A percentile compares a stretch with the other conserved stretches of the same genome.
Evolutionary conservation across 192 early-diverging fungal species (phyloP).

Genomic region (Coemansia sp.): DNA sequence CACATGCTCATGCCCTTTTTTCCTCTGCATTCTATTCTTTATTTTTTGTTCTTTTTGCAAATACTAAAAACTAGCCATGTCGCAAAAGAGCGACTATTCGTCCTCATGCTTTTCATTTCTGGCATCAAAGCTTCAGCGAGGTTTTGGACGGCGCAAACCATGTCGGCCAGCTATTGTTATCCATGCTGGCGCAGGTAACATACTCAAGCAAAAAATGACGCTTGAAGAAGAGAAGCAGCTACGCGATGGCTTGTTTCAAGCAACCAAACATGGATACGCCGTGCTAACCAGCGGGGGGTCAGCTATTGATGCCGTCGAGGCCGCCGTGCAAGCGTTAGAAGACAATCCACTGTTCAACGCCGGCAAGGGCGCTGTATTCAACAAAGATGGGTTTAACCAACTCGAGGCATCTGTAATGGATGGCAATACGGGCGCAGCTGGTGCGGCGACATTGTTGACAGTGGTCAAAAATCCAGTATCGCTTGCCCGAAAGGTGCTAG

Average conservation of each 20-base stretch:
- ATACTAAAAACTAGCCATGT: too few relatives aligned
- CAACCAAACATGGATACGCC: slow-evolving; percentile 16
- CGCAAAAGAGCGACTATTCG: too few relatives aligned
- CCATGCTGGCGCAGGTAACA: slow-evolving; percentile 27
- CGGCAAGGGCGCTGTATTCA: slow-evolving; percentile 32
- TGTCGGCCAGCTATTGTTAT: slow-evolving; percentile 14
- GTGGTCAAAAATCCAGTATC: slow-evolving; percentile 29
- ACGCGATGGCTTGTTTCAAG: slow-evolving; percentile 12
- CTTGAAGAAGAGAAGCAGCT: slow-evolving; percentile 14
- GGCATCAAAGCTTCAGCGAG: background rate
- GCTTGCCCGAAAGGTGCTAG: slow-evolving; percentile 41
- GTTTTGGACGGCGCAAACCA: background rate
- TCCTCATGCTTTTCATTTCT: background rate
- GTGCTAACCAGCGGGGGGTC: slow-evolving; percentile 15
- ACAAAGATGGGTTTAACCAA: slow-evolving; percentile 24
- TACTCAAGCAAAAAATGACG: slow-evolving; percentile 27
- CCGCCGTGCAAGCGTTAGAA: slow-evolving; percentile 38
- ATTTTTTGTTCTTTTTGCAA: too few relatives aligned
- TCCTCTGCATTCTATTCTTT: too few relatives aligned
- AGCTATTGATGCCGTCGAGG: slow-evolving; percentile 41
- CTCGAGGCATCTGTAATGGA: slow-evolving; percentile 35
- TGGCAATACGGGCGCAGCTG: slow-evolving; percentile 19
- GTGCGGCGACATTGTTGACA: slow-evolving; percentile 34
- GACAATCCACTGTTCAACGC: slow-evolving; percentile 42
- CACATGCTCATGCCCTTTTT: too few relatives aligned